phyloP scores from a whole-genome alignment of 1,284 basidiomycete species.

The Gymnopus androsaceus region DNA sequence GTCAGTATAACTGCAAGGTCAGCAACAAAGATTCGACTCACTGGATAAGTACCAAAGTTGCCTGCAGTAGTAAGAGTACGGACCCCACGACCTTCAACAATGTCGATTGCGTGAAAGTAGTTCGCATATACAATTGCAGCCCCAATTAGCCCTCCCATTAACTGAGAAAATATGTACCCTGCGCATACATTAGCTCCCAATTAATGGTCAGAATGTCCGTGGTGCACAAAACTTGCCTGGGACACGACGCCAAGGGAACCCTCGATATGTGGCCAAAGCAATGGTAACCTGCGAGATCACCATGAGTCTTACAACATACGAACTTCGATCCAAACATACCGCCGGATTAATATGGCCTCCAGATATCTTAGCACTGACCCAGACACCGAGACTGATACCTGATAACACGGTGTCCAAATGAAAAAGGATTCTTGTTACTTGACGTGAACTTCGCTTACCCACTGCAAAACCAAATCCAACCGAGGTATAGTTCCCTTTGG shows the following conservation, averaged over 20 bases:
- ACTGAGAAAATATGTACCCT: conserved; percentile 13
- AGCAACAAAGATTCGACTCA: conserved; percentile 33
- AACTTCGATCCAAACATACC: conserved; percentile 35
- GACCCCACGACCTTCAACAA: conserved; percentile 62
- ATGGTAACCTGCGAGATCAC: conserved; percentile 37
- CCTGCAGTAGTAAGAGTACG: conserved; percentile 70
- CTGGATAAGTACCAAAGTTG: conserved; percentile 73
- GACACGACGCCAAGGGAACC: conserved; percentile 56
- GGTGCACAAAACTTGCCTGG: conserved; percentile 26
- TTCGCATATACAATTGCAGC: conserved; percentile 74
- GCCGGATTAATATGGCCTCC: conserved; percentile 82
- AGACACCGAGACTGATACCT: conserved; percentile 59
- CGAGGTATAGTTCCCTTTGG: conserved; percentile 60
- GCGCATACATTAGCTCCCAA: neutral
- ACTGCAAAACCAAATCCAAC: conserved; percentile 69
- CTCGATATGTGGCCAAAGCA: conserved; percentile 48
- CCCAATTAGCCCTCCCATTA: conserved; percentile 67
- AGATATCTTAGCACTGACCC: conserved; percentile 66
- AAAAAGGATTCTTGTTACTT: neutral
- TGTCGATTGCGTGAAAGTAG: conserved; percentile 75
- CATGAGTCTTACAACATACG: conserved; percentile 12
- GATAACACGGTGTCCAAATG: too few species aligned
- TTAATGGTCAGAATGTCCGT: neutral
- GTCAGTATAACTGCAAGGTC: neutral
- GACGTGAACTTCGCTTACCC: conserved; percentile 38